Evolutionary conservation across 306 rosid species (phyloP).

Genomic region (Prunus fruticosa): DNA sequence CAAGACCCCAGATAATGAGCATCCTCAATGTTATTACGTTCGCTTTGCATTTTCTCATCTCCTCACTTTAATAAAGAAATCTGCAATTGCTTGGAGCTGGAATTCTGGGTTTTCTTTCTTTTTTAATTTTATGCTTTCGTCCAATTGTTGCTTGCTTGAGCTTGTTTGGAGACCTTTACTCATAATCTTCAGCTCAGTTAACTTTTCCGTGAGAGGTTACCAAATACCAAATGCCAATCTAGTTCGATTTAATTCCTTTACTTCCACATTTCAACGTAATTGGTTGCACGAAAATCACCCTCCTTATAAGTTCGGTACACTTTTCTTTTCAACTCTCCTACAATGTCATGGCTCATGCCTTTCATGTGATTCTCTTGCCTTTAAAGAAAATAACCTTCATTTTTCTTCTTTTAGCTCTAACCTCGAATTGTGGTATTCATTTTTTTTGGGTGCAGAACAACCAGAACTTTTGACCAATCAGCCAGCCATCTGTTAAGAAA

Average conservation of each 20-base stretch:
- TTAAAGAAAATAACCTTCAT: background rate
- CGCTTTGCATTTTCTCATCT: background rate
- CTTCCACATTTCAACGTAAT: slow-evolving; percentile 30
- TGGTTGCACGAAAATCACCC: slow-evolving; percentile 42
- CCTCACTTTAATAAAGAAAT: background rate
- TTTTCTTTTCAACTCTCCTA: slow-evolving; percentile 13
- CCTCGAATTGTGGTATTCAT: slow-evolving; percentile 27
- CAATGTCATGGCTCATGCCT: slow-evolving; percentile 59
- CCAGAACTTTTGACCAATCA: slow-evolving; percentile 39
- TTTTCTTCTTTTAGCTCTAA: slow-evolving; percentile 26
- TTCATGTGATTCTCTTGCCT: slow-evolving; percentile 64
- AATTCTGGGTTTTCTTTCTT: background rate
- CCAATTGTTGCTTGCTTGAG: slow-evolving; percentile 42
- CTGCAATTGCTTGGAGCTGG: background rate
- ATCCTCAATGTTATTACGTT: background rate
- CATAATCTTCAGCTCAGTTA: slow-evolving; percentile 34
- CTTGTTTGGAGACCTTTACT: slow-evolving; percentile 49
- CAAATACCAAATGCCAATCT: slow-evolving; percentile 4
- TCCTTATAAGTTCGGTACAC: slow-evolving; percentile 26
- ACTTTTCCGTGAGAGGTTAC: slow-evolving; percentile 33
- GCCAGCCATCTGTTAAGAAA: slow-evolving; percentile 40
- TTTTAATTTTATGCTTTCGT: slow-evolving; percentile 19
- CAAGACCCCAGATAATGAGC: background rate
- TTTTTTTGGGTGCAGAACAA: slow-evolving; percentile 39
- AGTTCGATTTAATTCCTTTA: slow-evolving; percentile 28